Conservation (phyloP, 768 basidiomycete genomes). For the Neoboletus brunneissimus region DNA sequence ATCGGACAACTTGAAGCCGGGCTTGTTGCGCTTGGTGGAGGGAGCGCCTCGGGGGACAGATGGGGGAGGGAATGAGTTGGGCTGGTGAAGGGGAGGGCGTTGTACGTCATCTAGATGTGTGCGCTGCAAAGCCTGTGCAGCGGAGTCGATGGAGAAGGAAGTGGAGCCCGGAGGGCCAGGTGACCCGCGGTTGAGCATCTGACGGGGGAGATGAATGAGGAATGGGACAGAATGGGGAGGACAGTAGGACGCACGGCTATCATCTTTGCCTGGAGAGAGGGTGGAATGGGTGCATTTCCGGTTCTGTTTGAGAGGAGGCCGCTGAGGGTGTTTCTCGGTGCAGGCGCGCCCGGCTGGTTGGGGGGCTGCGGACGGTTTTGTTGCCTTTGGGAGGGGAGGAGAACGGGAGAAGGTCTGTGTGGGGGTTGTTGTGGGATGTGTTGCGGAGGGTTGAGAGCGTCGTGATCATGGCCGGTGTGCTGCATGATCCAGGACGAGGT, state of each 20-base stretch:
- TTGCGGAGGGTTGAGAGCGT: conserved; percentile 1
- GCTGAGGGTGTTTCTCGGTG: conserved; percentile 31
- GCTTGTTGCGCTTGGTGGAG: conserved; percentile 44
- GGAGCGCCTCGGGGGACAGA: conserved; percentile 34
- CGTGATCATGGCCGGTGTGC: conserved; percentile 15
- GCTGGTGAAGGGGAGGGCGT: conserved; percentile 33
- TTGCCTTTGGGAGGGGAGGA: conserved; percentile 8
- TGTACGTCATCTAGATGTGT: conserved; percentile 29
- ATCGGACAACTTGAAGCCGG: conserved; percentile 60
- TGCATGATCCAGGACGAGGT: conserved; percentile 18
- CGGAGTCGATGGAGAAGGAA: conserved; percentile 39
- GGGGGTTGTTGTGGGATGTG: not conserved
- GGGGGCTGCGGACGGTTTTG: conserved; percentile 15
- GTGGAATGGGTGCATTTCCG: conserved; percentile 73
- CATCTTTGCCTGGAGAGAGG: conserved; percentile 90
- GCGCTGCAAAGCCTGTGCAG: conserved; percentile 40
- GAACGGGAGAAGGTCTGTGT: not conserved
- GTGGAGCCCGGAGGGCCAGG: conserved; percentile 25
- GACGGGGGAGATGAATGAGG: conserved; percentile 21
- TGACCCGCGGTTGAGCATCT: conserved; percentile 48
- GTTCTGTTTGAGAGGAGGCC: conserved; percentile 45
- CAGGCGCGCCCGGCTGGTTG: conserved; percentile 7
- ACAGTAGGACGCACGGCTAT: conserved; percentile 60
- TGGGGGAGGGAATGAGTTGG: conserved; percentile 36
- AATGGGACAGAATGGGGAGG: not conserved